These are phyloP conservation scores for Schoenoplectus triqueter DNA, from an alignment of 202 grass and related monocot genomes.

Conservation along the genomic window DNA sequence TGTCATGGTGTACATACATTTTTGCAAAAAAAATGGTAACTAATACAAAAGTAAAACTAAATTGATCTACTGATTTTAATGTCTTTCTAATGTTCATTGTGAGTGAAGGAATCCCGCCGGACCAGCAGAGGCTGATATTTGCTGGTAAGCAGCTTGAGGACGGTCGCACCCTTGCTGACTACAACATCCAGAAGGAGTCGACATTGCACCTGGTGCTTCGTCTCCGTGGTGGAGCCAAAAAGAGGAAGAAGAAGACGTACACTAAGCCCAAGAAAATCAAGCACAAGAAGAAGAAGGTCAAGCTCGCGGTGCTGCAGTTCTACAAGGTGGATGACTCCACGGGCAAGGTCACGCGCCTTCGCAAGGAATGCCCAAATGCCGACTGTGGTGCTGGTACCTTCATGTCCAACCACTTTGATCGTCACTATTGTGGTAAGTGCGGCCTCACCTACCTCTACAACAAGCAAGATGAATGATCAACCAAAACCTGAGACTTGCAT, in stretches of 20 bases:
- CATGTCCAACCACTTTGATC: conserved; percentile 82
- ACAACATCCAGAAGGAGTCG: conserved; percentile 85
- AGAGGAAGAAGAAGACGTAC: conserved; percentile 90
- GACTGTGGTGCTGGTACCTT: conserved; percentile 69
- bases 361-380: conserved; percentile 79
- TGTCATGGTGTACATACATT: not conserved
- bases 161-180: conserved; percentile 59
- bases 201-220: conserved; percentile 79
- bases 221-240: conserved; percentile 66
- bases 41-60: not conserved
- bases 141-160: conserved; percentile 62
- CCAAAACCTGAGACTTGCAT: not conserved
- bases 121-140: conserved; percentile 88
- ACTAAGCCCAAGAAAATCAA: conserved; percentile 87
- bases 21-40: not conserved
- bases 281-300: conserved; percentile 90
- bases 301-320: conserved; percentile 79
- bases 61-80: not conserved
- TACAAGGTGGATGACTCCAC: conserved; percentile 78
- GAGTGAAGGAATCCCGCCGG: conserved; percentile 47
- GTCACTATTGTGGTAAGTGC: conserved; percentile 81
- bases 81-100: not conserved
- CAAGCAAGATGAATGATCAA: conserved; percentile 43
- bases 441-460: conserved; percentile 81
- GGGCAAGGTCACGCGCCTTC: conserved; percentile 74